Base-by-base conservation (phyloP, 495 filamentous ascomycete species). In the Gamarada debralockiae region DNA sequence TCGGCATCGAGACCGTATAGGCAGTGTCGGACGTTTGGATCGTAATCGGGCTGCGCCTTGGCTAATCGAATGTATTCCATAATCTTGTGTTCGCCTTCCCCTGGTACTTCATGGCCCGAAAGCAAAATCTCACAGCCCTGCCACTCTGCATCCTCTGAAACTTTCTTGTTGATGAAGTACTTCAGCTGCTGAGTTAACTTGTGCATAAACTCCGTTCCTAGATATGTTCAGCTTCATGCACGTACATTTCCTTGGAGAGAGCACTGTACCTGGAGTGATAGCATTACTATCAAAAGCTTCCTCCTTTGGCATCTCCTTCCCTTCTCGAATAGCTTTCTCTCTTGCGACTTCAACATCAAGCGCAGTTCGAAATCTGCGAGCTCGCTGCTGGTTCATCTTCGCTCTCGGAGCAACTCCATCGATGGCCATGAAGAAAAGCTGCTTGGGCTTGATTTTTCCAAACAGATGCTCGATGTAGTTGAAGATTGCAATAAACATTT, bases 391-490 rank as follows among this genome's bases (percentile, higher is more conserved):
- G 62, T 99, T 99, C 95, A 99, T 99, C 76, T 99, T 99, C 37
- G 95, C 95, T 55, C 95, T 84, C 10, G 95, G 95, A 14, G 95
- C 95, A 46, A 99, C 95, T 52, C 93, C 93, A 65, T 99, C 95
- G 49, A 99, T 89, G 9, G 95, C 95, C 95, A 99, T 97, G 73
- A 96, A 99, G 69, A 99, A 99, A 12, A 99, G 78, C 73, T 96
- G 83, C 71, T 95, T 92, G 2, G 95, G 95, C 67, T 96, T 97
- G 57, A 99, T 99, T 71, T 97, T 97, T 45, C 92, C 91, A 62
- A 95, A 99, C 9, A 99, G 72, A 74, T 99, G 95, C 69, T 99
- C 95, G 56, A 99, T 97, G 66, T 99, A 99, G 72, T 97, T 97
- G 80, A 99, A 99, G 55, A 99, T 99, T 20, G 89, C 87, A 56